These are phyloP conservation scores for Kodamaea nitidulidarum DNA, from an alignment of 805 yeast genomes.

Conservation along the genomic window DNA sequence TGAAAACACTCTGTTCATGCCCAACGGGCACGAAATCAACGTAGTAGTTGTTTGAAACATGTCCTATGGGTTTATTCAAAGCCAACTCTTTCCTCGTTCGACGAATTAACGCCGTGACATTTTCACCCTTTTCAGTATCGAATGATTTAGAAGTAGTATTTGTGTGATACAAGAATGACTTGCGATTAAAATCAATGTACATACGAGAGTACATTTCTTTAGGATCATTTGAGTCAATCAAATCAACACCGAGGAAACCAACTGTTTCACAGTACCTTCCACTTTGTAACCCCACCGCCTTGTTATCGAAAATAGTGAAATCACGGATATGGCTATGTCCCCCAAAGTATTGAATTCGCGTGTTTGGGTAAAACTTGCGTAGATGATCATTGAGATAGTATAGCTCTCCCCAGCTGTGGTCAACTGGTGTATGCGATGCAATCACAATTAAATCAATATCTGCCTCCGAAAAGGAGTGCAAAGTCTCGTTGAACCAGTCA, in stretches of 20 bases:
- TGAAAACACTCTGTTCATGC: constrained; percentile 49
- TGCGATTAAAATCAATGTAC: constrained; percentile 77
- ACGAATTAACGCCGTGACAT: constrained; percentile 43
- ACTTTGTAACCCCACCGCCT: constrained; percentile 78
- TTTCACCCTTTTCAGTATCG: constrained; percentile 52
- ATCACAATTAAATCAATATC: constrained; percentile 64
- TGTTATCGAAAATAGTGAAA: constrained; percentile 61
- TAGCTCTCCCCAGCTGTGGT: constrained; percentile 52
- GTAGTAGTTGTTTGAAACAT: constrained; percentile 62
- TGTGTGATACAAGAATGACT: constrained; percentile 63
- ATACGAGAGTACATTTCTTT: constrained; percentile 45
- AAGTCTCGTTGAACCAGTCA: constrained; percentile 57
- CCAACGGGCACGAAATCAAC: constrained; percentile 61
- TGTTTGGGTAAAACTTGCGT: constrained; percentile 56
- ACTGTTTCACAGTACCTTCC: constrained; percentile 91
- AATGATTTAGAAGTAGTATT: constrained; percentile 31
- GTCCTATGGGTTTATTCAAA: constrained; percentile 56
- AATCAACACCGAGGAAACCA: constrained; percentile 73
- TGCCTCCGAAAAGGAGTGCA: constrained; percentile 24
- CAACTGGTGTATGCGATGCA: constrained; percentile 72
- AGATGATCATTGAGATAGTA: constrained; percentile 44
- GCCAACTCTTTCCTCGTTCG: constrained; percentile 44
- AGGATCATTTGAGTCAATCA: constrained; percentile 13
- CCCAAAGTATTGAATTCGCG: constrained; percentile 80
- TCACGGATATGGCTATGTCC: constrained; percentile 94